phyloP scores from a whole-genome alignment of 2,329 filamentous ascomycete genomes.

The Magnaporthales sp. region DNA sequence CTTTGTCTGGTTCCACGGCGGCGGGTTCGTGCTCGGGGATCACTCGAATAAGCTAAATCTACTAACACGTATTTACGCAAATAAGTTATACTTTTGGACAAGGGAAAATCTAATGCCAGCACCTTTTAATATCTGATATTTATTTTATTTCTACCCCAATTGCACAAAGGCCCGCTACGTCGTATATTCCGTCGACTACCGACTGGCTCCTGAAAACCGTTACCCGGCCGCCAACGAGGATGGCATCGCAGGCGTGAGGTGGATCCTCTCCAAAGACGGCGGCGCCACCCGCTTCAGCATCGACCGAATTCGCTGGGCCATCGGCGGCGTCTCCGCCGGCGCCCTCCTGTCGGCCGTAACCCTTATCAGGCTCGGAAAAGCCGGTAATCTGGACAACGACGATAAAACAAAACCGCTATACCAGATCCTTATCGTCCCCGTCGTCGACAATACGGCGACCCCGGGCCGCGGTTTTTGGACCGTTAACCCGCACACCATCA shows the following conservation, averaged over 20 bases:
- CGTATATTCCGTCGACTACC: slow-evolving; percentile 33
- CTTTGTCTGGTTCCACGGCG: slow-evolving; percentile 29
- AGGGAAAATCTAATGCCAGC: neutral
- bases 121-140: neutral
- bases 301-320: no score
- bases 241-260: no score
- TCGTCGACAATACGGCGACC: neutral
- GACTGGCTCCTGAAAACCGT: slow-evolving; percentile 37
- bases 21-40: slow-evolving; percentile 28
- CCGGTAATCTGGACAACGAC: neutral
- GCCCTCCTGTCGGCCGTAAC: slow-evolving; percentile 15
- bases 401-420: no score
- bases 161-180: slow-evolving; percentile 5
- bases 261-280: no score
- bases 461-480: neutral
- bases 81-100: slow-evolving; percentile 8
- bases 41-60: slow-evolving; percentile 23
- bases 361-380: slow-evolving; percentile 19
- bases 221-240: slow-evolving; percentile 37
- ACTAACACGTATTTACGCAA: no score
- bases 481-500: no score
- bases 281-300: no score
- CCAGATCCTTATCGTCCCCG: neutral
- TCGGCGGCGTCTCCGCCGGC: slow-evolving; percentile 20
- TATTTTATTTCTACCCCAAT: no score